Conservation (phyloP, 78 protist genomes). For the Polysphondylium violaceum region DNA sequence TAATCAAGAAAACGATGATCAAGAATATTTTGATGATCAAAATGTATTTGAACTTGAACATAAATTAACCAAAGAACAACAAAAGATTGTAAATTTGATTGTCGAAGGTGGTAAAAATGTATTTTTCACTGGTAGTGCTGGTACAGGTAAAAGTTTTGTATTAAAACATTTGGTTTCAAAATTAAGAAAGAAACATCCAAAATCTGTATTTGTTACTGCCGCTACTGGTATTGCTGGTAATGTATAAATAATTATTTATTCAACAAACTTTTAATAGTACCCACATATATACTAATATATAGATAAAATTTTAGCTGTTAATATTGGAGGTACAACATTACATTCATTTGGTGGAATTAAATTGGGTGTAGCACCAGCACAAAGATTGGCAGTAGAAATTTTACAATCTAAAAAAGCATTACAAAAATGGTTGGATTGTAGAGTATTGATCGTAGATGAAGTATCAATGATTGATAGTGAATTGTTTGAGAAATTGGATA, state of each 20-base stretch:
- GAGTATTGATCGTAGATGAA: slow-evolving; percentile 90
- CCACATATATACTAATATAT: background rate
- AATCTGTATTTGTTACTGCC: slow-evolving; percentile 75
- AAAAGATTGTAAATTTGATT: slow-evolving; percentile 43
- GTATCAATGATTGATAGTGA: slow-evolving; percentile 90
- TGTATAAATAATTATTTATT: background rate
- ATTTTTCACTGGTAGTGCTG: slow-evolving; percentile 90
- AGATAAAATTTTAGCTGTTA: slow-evolving; percentile 41
- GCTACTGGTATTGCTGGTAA: slow-evolving; percentile 80
- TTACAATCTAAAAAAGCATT: slow-evolving; percentile 5
- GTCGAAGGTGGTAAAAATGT: slow-evolving; percentile 76
- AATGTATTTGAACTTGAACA: slow-evolving; percentile 12
- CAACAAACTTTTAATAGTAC: background rate
- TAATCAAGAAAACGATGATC: background rate
- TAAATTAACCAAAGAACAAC: slow-evolving; percentile 28
- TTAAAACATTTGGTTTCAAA: slow-evolving; percentile 58
- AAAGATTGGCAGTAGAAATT: slow-evolving; percentile 35
- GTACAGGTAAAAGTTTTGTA: slow-evolving; percentile 90
- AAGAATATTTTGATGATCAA: slow-evolving; percentile 7
- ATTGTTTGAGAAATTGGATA: slow-evolving; percentile 84
- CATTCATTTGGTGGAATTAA: slow-evolving; percentile 89
- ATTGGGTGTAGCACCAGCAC: slow-evolving; percentile 47
- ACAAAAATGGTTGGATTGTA: slow-evolving; percentile 55
- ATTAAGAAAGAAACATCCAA: slow-evolving; percentile 42
- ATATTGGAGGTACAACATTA: slow-evolving; percentile 79